Base-by-base conservation (phyloP, 1,284 basidiomycete species). In the Pseudomicrostroma phylloplanum region DNA sequence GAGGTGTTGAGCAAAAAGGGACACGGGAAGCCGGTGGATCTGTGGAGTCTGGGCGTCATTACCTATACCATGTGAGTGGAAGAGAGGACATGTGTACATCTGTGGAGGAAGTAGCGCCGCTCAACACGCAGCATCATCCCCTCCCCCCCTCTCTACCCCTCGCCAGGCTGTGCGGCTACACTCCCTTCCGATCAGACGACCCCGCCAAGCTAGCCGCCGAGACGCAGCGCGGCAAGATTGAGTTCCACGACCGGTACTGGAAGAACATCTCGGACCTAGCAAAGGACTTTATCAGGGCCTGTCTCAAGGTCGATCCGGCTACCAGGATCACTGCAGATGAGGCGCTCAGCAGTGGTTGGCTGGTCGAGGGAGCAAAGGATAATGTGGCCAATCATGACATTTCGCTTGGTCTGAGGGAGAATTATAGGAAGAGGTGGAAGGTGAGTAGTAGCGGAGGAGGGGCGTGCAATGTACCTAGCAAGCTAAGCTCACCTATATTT, bases 1-100 rank as follows among this genome's bases (percentile, higher is more conserved):
- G 94, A 98, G 79, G 89, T 98, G 6, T 82, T 97, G 26, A 85
- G 84, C 64, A 87, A 89, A 71, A 80, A 84, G 46, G 91, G 91
- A 0, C 92, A 98, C 76, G 88, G 92, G 41, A 91, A 91, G 78
- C 86, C 90, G 6, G 92, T 96, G 11, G 94, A 97, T 79, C 81
- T 94, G 48, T 97, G 94, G 94, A 88, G 88, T 57, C 88, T 88
- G 11, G 94, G 94, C 0, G 86, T 97, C 67, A 96, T 98, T 71
- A 90, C 92, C 13, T 98, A 96, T 59, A 80, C 79, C 17, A 73
- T 82, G 66, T 67, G 40, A 43, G 62, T 62, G 17, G 4, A 7
- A 21, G 41, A 13, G 41, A 23, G 30, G 55, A 19, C n/a, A n/a
- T n/a, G n/a, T n/a, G n/a, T n/a, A n/a, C n/a, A n/a, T 49, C 6